phyloP scores from a whole-genome alignment of 2,329 filamentous ascomycete species.

The Trichophyton schoenleinii region DNA sequence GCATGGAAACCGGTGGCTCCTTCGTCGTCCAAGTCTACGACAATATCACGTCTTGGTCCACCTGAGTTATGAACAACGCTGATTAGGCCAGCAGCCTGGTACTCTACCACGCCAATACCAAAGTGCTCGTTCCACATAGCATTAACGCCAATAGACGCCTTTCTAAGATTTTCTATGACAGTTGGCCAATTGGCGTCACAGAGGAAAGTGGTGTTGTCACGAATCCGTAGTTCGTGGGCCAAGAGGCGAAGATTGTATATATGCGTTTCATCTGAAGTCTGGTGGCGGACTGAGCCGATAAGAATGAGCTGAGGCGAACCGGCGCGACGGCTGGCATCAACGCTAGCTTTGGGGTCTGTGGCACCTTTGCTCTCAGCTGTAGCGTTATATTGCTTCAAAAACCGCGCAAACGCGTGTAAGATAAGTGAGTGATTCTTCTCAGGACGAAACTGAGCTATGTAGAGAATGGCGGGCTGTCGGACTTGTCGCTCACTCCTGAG shows the following conservation, averaged over 20 bases:
- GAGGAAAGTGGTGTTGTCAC: conserved; percentile 73
- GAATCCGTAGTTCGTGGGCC: conserved; percentile 74
- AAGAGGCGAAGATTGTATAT: conserved; percentile 82
- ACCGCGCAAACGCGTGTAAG: conserved; percentile 68
- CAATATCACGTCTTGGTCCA: conserved; percentile 87
- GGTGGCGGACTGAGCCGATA: conserved; percentile 80
- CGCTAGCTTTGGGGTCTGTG: conserved; percentile 5
- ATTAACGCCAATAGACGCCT: conserved; percentile 76
- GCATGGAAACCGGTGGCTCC: conserved; percentile 84
- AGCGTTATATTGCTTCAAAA: conserved; percentile 46
- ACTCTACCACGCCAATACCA: conserved; percentile 95
- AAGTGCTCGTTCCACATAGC: conserved; percentile 99
- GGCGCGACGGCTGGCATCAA: background rate
- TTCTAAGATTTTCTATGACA: conserved; percentile 66
- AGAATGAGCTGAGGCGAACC: conserved; percentile 59
- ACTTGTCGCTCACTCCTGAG: conserved; percentile 49
- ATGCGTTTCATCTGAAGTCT: conserved; percentile 37
- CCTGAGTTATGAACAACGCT: conserved; percentile 88
- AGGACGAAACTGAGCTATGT: conserved; percentile 93
- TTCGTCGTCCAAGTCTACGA: conserved; percentile 61
- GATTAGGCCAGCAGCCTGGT: conserved; percentile 87
- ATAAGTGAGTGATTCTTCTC: conserved; percentile 94
- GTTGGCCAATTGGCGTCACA: conserved; percentile 82
- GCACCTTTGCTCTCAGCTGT: conserved; percentile 35
- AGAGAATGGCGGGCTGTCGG: conserved; percentile 64